Evolutionary conservation across 176 grass and related monocot genomes (phyloP).

Genomic region (Oryza meyeriana): DNA sequence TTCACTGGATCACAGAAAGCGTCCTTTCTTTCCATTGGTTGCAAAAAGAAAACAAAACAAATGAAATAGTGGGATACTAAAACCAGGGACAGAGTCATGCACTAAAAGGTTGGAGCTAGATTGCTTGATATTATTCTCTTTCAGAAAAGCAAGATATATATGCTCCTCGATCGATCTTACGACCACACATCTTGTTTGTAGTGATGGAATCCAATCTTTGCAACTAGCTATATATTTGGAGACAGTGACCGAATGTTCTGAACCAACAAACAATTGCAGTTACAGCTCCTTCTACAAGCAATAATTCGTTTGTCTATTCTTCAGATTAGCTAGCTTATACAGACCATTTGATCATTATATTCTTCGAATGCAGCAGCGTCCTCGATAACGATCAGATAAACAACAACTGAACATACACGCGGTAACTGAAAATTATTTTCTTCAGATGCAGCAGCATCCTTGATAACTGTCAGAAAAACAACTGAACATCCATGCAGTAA

Average conservation of each 20-base stretch:
- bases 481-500: not conserved
- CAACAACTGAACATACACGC: not conserved
- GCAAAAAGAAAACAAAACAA: not conserved
- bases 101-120: conserved; percentile 41
- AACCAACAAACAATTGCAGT: conserved; percentile 1
- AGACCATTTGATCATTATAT: not conserved
- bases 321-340: not conserved
- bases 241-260: conserved; percentile 30
- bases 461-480: not conserved
- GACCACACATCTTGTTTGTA: conserved; percentile 12
- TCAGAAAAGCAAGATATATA: conserved; percentile 44
- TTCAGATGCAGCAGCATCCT: not conserved
- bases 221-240: conserved; percentile 39
- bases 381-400: not conserved
- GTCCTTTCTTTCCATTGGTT: not conserved
- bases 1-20: conserved; percentile 1
- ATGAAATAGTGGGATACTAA: not conserved
- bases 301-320: not conserved
- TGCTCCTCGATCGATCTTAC: conserved; percentile 18
- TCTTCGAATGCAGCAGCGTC: not conserved
- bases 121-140: conserved; percentile 35
- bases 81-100: not conserved
- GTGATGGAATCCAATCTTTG: conserved; percentile 46
- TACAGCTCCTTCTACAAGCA: not conserved
- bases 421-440: not conserved